Evolutionary conservation across 208 protist species (phyloP).

Genomic region (Trypanosoma conorhini): DNA sequence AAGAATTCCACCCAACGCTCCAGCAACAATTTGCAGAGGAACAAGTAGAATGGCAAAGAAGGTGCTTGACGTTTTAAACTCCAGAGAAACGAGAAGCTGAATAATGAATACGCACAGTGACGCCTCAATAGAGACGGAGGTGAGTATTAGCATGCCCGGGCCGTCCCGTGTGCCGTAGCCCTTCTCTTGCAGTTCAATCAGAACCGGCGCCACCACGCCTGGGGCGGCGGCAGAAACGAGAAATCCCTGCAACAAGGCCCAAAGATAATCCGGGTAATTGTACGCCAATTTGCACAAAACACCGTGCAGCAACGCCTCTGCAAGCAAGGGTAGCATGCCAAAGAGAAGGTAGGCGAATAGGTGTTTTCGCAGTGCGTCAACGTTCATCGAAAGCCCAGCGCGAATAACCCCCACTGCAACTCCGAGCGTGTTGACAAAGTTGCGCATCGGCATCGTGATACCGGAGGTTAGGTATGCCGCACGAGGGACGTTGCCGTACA

Average conservation of each 20-base stretch:
- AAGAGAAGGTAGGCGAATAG: constrained; percentile 50
- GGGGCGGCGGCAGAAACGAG: constrained; percentile 51
- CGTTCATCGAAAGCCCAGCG: constrained; percentile 56
- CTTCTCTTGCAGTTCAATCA: constrained; percentile 49
- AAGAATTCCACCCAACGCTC: constrained; percentile 40
- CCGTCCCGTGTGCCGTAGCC: constrained; percentile 55
- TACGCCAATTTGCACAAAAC: constrained; percentile 45
- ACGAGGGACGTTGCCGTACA: constrained; percentile 63
- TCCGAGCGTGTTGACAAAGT: constrained; percentile 43
- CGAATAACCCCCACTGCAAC: constrained; percentile 54
- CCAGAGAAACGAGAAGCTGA: constrained; percentile 47
- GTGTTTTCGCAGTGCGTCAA: constrained; percentile 50
- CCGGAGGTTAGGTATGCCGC: constrained; percentile 43
- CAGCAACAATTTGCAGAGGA: constrained; percentile 53
- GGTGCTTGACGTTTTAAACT: constrained; percentile 47
- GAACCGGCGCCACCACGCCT: constrained; percentile 43
- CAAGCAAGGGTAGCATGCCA: constrained; percentile 39
- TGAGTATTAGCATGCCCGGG: constrained; percentile 60
- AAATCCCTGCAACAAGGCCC: constrained; percentile 51
- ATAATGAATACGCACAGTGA: constrained; percentile 45
- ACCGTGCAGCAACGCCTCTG: constrained; percentile 49
- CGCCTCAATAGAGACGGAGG: constrained; percentile 47
- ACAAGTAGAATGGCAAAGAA: constrained; percentile 39
- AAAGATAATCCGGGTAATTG: constrained; percentile 44
- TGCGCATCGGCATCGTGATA: constrained; percentile 36